Base-by-base conservation (phyloP, 768 basidiomycete species). In the Mycena pura region DNA sequence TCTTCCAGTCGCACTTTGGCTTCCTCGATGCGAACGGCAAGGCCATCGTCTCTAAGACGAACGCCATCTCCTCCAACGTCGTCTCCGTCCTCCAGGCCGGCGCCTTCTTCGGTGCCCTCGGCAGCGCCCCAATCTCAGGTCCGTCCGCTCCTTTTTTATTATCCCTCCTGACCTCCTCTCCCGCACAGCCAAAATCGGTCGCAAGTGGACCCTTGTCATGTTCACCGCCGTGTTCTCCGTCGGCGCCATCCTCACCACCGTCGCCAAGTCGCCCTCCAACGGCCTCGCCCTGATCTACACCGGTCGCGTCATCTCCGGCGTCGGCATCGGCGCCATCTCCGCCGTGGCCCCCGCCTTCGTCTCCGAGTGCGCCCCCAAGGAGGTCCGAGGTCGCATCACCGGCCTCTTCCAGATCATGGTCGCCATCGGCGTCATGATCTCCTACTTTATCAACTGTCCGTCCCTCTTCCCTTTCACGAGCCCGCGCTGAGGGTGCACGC, bases 51-150 rank as follows among this genome's bases (percentile, higher is more conserved):
- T 64, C 61, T 17, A 69, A 62, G 58, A 38, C 24, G 7, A 60
- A 49, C 13, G 54, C 54, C 1, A 57, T 62, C 32, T 27, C 61
- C 14, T 88, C 90, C 36, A 93, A 91, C 64, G 87, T 96, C 50
- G 94, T 95, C n/a, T 91, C 93, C 5, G 91, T 95, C 8, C 82
- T 95, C 13, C 93, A 95, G 69, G 92, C 87, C 3, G 92, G 92
- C 21, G 91, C 92, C 2, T 95, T 95, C 82, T 95, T 95, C 69
- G 94, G 93, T 54, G 91, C 93, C 14, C 73, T 96, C 5, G 82
- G 83, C 8, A 88, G 86, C 65, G 89, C 90, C 2, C 89, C 88
- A 0, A 68, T 91, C 41, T 90, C 90, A 9, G 76, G 91, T 91
- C 56, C 51, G 80, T 77, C 32, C 27, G 24, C 29, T 9, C 15